phyloP scores from a whole-genome alignment of 2,329 filamentous ascomycete genomes.

The Cordyceps farinosa region DNA sequence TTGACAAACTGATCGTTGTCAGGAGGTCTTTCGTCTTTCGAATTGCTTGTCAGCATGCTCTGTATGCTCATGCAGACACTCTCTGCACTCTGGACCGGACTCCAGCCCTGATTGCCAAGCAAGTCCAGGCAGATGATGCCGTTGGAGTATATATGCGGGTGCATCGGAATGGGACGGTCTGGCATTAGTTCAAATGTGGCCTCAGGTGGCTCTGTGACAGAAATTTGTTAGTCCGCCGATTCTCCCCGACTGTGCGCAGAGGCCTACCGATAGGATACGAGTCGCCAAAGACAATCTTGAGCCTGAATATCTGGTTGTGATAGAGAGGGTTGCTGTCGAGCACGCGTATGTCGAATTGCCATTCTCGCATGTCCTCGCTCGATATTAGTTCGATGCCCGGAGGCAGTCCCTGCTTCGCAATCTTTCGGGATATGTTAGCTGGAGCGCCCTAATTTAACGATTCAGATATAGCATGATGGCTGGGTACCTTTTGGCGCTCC shows the following conservation, averaged over 20 bases:
- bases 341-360: constrained; percentile 88
- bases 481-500: constrained; percentile 29
- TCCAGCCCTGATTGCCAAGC: constrained; percentile 85
- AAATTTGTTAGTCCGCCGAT: not conserved
- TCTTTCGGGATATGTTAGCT: constrained; percentile 35
- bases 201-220: constrained; percentile 76
- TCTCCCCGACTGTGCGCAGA: not conserved
- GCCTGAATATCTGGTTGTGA: constrained; percentile 69
- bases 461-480: not conserved
- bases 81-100: constrained; percentile 93
- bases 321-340: constrained; percentile 91
- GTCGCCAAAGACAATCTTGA: constrained; percentile 81
- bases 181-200: constrained; percentile 75
- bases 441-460: not conserved
- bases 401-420: constrained; percentile 52
- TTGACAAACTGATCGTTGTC: constrained; percentile 88
- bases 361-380: constrained; percentile 69
- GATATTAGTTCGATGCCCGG: constrained; percentile 75
- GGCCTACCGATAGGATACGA: constrained; percentile 83
- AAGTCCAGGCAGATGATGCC: constrained; percentile 98
- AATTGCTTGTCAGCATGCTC: constrained; percentile 96
- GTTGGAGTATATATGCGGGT: constrained; percentile 97
- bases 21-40: constrained; percentile 82
- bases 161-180: constrained; percentile 75
- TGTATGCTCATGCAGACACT: constrained; percentile 96